A percentile compares a stretch with the other conserved stretches of the same genome.
These are phyloP conservation scores for Monosporascus sp. DNA, from an alignment of 2,329 filamentous ascomycete genomes.

Conservation along the genomic window DNA sequence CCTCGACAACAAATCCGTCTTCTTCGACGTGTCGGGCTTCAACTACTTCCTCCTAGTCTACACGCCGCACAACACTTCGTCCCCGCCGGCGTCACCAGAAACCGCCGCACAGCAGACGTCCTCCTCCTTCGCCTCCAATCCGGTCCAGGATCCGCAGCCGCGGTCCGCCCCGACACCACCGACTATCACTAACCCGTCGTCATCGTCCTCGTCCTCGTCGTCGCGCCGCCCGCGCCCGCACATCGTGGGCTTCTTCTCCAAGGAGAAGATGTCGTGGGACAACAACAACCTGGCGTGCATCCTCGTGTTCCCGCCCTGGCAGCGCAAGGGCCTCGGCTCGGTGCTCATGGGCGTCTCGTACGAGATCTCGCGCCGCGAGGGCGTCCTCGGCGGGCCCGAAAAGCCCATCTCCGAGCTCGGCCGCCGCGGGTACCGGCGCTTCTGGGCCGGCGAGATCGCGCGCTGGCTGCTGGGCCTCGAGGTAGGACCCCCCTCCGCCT, in stretches of 20 bases:
- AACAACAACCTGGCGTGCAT: conserved; percentile 98
- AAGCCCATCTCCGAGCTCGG: conserved; percentile 87
- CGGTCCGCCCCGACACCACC: not conserved
- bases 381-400: conserved; percentile 83
- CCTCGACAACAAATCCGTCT: conserved; percentile 96
- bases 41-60: conserved; percentile 90
- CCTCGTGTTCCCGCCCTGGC: conserved; percentile 91
- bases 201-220: not conserved
- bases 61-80: conserved; percentile 36
- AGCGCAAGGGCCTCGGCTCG: conserved; percentile 80
- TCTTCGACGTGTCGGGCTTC: conserved; percentile 93
- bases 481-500: conserved; percentile 25
- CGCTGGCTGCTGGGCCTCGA: conserved; percentile 54
- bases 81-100: not conserved
- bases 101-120: not conserved
- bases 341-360: conserved; percentile 92
- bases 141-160: not conserved
- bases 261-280: conserved; percentile 98
- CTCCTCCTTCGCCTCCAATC: not conserved
- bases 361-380: conserved; percentile 79
- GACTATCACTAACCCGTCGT: not conserved
- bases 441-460: conserved; percentile 80
- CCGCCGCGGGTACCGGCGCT: conserved; percentile 73
- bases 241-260: conserved; percentile 95
- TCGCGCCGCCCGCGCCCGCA: conserved; percentile 32